Conservation (phyloP, 139 green algal species). For the Yamagishiella unicocca region DNA sequence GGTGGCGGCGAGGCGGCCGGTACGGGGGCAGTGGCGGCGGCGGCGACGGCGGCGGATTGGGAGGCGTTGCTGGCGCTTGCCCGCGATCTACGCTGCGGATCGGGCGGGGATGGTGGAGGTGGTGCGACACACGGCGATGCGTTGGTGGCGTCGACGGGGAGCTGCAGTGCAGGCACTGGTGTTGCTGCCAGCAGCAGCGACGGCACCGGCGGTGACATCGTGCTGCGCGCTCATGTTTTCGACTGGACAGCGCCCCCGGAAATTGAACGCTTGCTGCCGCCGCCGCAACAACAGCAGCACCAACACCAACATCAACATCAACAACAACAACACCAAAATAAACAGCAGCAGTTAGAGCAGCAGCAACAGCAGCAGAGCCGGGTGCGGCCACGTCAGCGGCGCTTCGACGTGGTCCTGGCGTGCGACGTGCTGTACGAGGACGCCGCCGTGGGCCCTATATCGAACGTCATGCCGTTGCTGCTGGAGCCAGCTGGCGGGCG, state of each 20-base stretch:
- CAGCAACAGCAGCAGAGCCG: not conserved
- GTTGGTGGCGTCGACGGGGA: not conserved
- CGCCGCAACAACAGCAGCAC: not conserved
- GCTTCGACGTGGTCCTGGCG: slow-evolving; percentile 76
- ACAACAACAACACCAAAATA: not conserved
- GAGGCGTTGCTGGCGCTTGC: not conserved
- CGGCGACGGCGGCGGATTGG: not conserved
- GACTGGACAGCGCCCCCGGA: slow-evolving; percentile 65
- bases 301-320: not conserved
- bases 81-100: not conserved
- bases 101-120: not conserved
- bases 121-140: not conserved
- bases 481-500: slow-evolving; percentile 20
- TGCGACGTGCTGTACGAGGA: slow-evolving; percentile 83
- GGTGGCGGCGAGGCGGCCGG: not conserved
- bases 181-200: slow-evolving; percentile 27
- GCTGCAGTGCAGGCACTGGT: not conserved
- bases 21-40: not conserved
- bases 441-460: slow-evolving; percentile 68
- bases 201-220: slow-evolving; percentile 19
- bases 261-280: slow-evolving; percentile 19
- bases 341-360: not conserved
- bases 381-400: not conserved
- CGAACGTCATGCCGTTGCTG: slow-evolving; percentile 54
- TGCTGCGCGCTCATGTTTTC: slow-evolving; percentile 60